A percentile compares a stretch with the other conserved stretches of the same genome.
These are phyloP conservation scores for Leishmania lainsoni DNA, from an alignment of 208 protist genomes.

Conservation along the genomic window DNA sequence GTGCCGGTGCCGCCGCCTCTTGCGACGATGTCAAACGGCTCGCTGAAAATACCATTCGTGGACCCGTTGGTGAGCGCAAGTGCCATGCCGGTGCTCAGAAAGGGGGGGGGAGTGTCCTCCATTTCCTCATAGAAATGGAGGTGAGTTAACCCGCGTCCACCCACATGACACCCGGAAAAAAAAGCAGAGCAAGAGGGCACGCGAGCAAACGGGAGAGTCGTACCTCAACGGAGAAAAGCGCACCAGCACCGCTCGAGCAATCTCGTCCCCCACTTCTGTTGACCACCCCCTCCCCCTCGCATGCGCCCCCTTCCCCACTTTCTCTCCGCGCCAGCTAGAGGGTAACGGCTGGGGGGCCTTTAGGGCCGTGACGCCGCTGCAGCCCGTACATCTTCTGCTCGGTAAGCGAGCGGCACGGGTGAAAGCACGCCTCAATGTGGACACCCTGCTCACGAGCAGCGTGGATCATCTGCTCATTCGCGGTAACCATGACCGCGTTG, in stretches of 20 bases:
- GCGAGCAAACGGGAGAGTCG: background rate
- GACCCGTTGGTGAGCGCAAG: background rate
- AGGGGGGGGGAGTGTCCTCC: too few species aligned
- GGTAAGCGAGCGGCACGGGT: conserved; percentile 70
- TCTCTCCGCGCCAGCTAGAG: background rate
- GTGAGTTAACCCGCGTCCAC: background rate
- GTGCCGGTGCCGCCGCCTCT: background rate
- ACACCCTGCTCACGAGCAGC: conserved; percentile 50
- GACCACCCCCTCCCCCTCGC: background rate
- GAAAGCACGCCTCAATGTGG: conserved; percentile 36
- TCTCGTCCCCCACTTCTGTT: background rate
- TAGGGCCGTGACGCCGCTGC: conserved; percentile 42
- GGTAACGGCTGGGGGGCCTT: conserved; percentile 40
- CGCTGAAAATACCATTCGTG: background rate
- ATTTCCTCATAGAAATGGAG: background rate
- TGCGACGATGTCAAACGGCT: background rate
- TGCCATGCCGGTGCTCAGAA: too few species aligned
- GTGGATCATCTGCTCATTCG: conserved; percentile 61
- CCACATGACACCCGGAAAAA: background rate
- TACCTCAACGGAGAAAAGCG: background rate
- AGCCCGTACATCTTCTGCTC: conserved; percentile 62
- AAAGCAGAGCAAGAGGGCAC: background rate
- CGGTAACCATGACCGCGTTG: conserved; percentile 49
- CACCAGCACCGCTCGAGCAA: background rate
- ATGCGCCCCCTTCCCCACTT: background rate